phyloP scores from a whole-genome alignment of 2,329 filamentous ascomycete species.

The Phaeosphaeriaceae sp. region DNA sequence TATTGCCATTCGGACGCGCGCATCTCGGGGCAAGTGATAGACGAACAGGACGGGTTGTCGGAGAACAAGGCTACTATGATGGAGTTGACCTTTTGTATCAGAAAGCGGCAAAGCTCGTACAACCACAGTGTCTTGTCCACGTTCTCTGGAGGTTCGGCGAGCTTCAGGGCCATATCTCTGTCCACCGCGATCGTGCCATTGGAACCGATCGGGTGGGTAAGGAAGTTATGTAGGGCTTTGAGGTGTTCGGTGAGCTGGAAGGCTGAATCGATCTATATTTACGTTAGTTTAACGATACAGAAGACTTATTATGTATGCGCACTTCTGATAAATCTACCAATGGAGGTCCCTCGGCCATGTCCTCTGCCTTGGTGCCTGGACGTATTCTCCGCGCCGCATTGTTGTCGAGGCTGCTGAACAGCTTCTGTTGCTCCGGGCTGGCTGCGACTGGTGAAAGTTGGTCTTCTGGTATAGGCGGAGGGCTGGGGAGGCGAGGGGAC shows the following conservation, averaged over 20 bases:
- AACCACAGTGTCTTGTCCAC: slow-evolving; percentile 92
- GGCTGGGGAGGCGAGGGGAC: slow-evolving; percentile 91
- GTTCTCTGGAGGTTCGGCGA: slow-evolving; percentile 80
- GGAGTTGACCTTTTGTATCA: slow-evolving; percentile 92
- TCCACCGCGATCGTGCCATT: slow-evolving; percentile 74
- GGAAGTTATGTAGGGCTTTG: slow-evolving; percentile 85
- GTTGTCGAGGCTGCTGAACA: slow-evolving; percentile 66
- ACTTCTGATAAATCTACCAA: slow-evolving; percentile 86
- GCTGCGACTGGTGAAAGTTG: slow-evolving; percentile 80
- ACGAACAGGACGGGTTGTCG: slow-evolving; percentile 87
- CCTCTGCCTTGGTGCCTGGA: slow-evolving; percentile 86
- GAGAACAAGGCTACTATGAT: slow-evolving; percentile 93
- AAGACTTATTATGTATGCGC: slow-evolving; percentile 31
- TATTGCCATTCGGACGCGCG: slow-evolving; percentile 99
- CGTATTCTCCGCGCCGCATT: slow-evolving; percentile 85
- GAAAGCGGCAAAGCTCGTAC: slow-evolving; percentile 95
- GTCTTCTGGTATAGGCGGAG: slow-evolving; percentile 92
- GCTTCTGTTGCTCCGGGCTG: slow-evolving; percentile 64
- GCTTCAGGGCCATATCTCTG: slow-evolving; percentile 74
- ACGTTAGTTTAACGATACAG: slow-evolving; percentile 23
- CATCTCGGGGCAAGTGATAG: slow-evolving; percentile 94
- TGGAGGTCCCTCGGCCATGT: slow-evolving; percentile 92
- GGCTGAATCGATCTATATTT: slow-evolving; percentile 83
- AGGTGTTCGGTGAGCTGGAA: slow-evolving; percentile 98
- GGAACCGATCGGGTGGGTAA: slow-evolving; percentile 67